Evolutionary conservation across 2,329 filamentous ascomycete species (phyloP).

Genomic region (Ophiocordyceps robertsii): DNA sequence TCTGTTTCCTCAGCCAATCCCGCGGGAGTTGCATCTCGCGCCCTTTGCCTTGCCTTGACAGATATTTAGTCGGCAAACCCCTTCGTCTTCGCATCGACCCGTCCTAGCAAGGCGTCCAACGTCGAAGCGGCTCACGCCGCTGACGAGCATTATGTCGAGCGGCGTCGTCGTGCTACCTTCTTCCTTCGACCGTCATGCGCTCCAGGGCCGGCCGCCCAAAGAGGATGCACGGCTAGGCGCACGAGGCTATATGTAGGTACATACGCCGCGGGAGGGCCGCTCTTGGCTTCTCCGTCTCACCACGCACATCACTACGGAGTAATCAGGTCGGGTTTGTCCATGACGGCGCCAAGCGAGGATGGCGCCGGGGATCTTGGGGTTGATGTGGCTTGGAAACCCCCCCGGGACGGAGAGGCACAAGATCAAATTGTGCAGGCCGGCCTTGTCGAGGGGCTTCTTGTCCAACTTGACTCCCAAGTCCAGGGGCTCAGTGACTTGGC

Average conservation of each 20-base stretch:
- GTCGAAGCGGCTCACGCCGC: constrained; percentile 64
- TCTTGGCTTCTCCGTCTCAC: constrained; percentile 77
- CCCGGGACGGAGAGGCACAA: constrained; percentile 75
- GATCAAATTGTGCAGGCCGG: constrained; percentile 61
- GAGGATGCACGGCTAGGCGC: constrained; percentile 59
- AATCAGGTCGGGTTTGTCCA: constrained; percentile 62
- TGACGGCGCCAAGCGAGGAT: constrained; percentile 64
- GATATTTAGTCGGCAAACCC: not conserved
- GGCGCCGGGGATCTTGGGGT: constrained; percentile 64
- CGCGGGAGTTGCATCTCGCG: too few species aligned
- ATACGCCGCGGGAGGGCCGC: constrained; percentile 57
- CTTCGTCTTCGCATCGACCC: not conserved
- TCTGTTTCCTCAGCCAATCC: not conserved
- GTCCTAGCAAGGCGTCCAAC: constrained; percentile 17
- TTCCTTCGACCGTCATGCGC: constrained; percentile 63
- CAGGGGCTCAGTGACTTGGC: too few species aligned
- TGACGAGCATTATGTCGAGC: constrained; percentile 64
- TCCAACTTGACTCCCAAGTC: not conserved
- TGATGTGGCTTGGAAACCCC: constrained; percentile 65
- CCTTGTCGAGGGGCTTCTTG: not conserved
- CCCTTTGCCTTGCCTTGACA: not conserved
- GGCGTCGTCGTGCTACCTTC: constrained; percentile 79
- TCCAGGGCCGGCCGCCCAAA: constrained; percentile 59
- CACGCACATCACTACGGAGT: constrained; percentile 62
- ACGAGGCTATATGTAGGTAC: too few species aligned